A percentile compares a stretch with the other conserved stretches of the same genome.
Evolutionary conservation across 305 asterid genomes (phyloP).

Genomic region (Petunia hybrid): DNA sequence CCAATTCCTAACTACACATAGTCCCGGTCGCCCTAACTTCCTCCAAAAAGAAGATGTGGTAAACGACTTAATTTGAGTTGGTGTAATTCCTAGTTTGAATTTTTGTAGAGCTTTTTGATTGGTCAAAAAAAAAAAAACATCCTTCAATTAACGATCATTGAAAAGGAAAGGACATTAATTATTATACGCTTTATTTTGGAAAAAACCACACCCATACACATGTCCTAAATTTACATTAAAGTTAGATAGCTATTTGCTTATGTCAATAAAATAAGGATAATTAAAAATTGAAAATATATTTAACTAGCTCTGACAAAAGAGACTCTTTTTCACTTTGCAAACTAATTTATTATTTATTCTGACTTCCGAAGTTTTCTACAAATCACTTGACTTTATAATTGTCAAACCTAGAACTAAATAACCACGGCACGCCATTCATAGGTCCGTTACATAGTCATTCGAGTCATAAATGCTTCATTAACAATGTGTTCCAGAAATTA

Average conservation of each 20-base stretch:
- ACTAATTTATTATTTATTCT: neutral
- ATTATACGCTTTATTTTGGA: neutral
- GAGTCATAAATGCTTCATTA: neutral
- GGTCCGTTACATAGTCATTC: neutral
- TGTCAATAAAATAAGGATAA: neutral
- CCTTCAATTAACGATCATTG: neutral
- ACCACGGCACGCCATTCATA: neutral
- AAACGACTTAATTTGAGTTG: neutral
- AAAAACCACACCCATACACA: neutral
- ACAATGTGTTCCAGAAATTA: neutral
- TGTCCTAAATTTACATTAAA: neutral
- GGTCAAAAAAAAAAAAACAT: neutral
- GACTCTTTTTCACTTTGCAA: neutral
- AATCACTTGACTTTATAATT: neutral
- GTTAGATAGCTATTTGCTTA: too few relatives aligned
- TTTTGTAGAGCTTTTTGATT: neutral
- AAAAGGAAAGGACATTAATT: neutral
- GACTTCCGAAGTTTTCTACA: neutral
- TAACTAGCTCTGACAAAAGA: neutral
- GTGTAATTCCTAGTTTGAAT: slow-evolving; percentile 11
- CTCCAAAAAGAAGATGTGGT: neutral
- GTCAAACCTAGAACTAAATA: neutral
- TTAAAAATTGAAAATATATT: neutral
- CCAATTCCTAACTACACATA: neutral
- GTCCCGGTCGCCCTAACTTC: too few relatives aligned